Evolutionary conservation across 2,329 filamentous ascomycete species (phyloP).

Genomic region (Scedosporium dehoogii): DNA sequence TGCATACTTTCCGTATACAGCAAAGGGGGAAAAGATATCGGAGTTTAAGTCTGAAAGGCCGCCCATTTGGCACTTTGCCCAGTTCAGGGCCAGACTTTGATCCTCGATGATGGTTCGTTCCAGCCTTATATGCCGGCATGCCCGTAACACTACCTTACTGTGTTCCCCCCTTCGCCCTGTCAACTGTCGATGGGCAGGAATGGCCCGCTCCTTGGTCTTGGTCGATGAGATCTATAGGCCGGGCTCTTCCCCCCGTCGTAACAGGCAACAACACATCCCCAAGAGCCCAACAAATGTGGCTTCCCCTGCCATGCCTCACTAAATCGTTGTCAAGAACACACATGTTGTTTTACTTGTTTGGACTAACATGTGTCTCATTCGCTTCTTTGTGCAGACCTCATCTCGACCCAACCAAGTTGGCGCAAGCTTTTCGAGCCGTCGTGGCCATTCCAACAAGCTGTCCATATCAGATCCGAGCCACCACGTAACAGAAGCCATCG

Average conservation of each 20-base stretch:
- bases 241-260: not conserved
- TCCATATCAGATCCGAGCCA: slow-evolving; percentile 81
- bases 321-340: not conserved
- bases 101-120: slow-evolving; percentile 6
- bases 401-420: slow-evolving; percentile 46
- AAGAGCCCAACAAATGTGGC: not conserved
- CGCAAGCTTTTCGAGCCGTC: slow-evolving; percentile 47
- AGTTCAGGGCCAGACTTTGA: not conserved
- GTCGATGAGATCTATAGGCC: not conserved
- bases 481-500: slow-evolving; percentile 90
- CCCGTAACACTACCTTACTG: not conserved
- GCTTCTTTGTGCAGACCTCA: slow-evolving; percentile 36
- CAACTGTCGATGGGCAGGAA: not conserved
- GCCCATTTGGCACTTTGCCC: not conserved
- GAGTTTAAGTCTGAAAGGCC: not conserved
- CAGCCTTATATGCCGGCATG: not conserved
- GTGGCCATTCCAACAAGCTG: slow-evolving; percentile 45
- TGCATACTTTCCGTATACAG: not conserved
- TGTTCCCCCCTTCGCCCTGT: not conserved
- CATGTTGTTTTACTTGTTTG: not conserved
- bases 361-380: not conserved
- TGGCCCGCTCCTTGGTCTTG: not conserved
- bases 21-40: not conserved
- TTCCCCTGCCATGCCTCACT: not conserved
- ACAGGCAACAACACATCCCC: no score